Base-by-base conservation (phyloP, 73 alveolate genomes). In the Tetrahymena malaccensis region DNA sequence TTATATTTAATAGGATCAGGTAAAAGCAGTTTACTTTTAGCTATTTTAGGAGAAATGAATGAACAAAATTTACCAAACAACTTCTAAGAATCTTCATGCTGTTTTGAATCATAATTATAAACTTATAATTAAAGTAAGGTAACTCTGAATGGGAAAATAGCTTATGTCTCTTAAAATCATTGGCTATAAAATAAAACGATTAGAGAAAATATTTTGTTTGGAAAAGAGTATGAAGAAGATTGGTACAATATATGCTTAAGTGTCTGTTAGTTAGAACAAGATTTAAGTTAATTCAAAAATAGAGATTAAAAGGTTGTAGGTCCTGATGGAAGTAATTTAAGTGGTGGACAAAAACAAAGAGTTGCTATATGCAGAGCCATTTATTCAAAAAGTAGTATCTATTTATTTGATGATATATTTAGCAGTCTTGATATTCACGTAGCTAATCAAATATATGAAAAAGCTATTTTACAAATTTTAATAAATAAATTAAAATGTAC, bases 261-360 rank as follows among this genome's bases (percentile, higher is more conserved):
- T 34, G 96, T 98, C 33, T 98, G 99, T 85, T 98, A 97, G 93
- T 94, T 98, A n/a, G 96, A 70, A 70, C 96, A 94, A n/a, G 99
- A 98, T 94, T 96, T 96, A 94, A 96, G 94, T 35, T 93, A 96
- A 34, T 96, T 98, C 33, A 97, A 97, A 55, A 94, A 95, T 43
- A 98, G 97, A 31, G 99, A 98, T 96, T 40, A 95, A 94, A 97
- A 97, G 40, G 97, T 95, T 31, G 94, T 98, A 25, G 98, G 99
- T 85, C 99, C 98, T 94, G 98, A 96, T 95, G 99, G 99, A 19
- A 96, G 95, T 37, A 98, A 98, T 97, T 95, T 98, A 57, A 97
- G 99, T 50, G 99, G 99, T 44, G 99, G 99, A 8, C 97, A 98
- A 96, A 98, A 97, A 94, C 93, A 98, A 34, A 98, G 99, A 98